Conservation (phyloP, 2,329 filamentous ascomycete genomes). For the Aspergillus fischeri region DNA sequence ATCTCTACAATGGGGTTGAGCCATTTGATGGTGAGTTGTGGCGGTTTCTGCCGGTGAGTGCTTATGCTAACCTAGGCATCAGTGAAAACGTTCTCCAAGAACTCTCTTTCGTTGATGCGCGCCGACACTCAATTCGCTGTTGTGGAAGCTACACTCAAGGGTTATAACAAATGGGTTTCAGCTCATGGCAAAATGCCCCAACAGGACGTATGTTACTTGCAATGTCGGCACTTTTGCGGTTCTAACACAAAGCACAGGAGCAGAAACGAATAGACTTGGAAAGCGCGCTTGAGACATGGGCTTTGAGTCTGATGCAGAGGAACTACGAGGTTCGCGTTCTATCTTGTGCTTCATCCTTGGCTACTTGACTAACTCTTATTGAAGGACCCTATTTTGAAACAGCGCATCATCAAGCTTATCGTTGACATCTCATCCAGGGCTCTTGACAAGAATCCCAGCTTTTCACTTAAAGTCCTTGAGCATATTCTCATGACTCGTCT, state of each 20-base stretch:
- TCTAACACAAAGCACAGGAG: constrained; percentile 21
- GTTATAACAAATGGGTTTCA: constrained; percentile 75
- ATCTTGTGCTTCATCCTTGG: not conserved
- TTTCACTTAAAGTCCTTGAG: constrained; percentile 86
- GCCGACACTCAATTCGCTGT: constrained; percentile 88
- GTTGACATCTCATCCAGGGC: constrained; percentile 81
- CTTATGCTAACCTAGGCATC: constrained; percentile 2
- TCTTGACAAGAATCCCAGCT: constrained; percentile 69
- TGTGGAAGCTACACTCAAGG: constrained; percentile 82
- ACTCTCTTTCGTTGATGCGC: constrained; percentile 51
- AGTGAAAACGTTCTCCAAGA: constrained; percentile 39
- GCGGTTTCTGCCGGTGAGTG: not conserved
- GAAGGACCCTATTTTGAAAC: constrained; percentile 75
- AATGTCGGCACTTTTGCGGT: not conserved
- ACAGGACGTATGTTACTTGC: constrained; percentile 37
- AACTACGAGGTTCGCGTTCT: constrained; percentile 33
- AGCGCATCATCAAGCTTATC: constrained; percentile 74
- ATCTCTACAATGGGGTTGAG: constrained; percentile 68
- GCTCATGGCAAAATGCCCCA: constrained; percentile 50
- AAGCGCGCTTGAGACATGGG: constrained; percentile 38
- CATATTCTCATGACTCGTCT: constrained; percentile 83
- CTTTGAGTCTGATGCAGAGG: constrained; percentile 37
- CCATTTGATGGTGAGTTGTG: constrained; percentile 59
- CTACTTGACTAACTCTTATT: not conserved
- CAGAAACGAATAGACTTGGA: constrained; percentile 37